Evolutionary conservation across 352 stramenopile species (phyloP), one percentile per base, ranked within the genome.

Genomic region (Phytophthora pluvialis): DNA sequence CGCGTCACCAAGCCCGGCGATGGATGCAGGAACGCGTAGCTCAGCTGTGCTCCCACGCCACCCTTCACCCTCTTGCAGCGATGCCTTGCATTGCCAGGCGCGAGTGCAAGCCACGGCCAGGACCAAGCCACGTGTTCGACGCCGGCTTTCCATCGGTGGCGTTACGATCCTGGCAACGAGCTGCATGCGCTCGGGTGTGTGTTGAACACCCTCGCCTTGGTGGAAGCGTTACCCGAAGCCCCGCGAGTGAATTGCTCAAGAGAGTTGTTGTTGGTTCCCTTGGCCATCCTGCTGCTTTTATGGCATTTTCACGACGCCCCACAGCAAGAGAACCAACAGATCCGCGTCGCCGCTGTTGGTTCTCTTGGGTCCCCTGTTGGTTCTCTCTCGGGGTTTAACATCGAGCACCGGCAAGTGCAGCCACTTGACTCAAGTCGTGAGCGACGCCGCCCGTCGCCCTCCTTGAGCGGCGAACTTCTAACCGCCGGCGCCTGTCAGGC

Each of bases 301-400:
- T 67, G 44, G 31, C 4, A 45, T 57, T 38, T 45, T 35, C 11
- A 28, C 49, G 1, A 12, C 28, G 49, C 12, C 33, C 16, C 18
- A 12, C 25, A 48, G 44, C 51, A 54, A 72, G 43, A 72, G 51
- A 72, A 72, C 57, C 48, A 72, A 66, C 63, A 66, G 36, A 59
- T 61, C 36, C 54, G 38, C n/a, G 9, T 11, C 25, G 4, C 13
- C 33, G 11, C 46, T 68, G 59, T 55, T 68, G 64, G 33, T 72
- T 72, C 59, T 72, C 57, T 72, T 53, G 46, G 48, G 32, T 39
- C 9, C 21, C 13, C 52, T 68, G 64, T 72, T 72, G 58, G 52
- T 69, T 67, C 56, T 69, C 60, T 67, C 59, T 60, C 56, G 50
- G 49, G n/a, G 64, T 69, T 68, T 68, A 68, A 72, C 64, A 72